Conservation (phyloP, 106 monocot genomes). For the Triglochin maritima region DNA sequence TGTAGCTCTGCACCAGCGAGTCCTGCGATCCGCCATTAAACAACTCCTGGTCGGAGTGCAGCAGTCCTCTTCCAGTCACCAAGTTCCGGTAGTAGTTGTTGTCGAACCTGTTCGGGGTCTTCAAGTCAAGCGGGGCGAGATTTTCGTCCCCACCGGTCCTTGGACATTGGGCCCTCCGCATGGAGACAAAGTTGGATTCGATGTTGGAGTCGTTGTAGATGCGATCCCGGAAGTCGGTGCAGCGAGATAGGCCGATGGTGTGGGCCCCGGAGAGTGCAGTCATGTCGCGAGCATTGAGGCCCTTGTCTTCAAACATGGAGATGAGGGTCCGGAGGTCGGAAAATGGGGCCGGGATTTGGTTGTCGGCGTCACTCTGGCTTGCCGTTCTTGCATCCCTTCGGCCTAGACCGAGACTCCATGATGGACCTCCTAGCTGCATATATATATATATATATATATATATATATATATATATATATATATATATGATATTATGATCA, state of each 20-base stretch:
- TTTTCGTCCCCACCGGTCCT: background rate
- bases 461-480: background rate
- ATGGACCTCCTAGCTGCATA: constrained; percentile 10
- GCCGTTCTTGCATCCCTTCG: constrained; percentile 11
- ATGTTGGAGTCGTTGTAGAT: constrained; percentile 20
- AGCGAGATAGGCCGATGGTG: constrained; percentile 10
- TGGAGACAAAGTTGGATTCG: background rate
- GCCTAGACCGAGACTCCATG: constrained; percentile 1
- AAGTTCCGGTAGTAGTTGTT: constrained; percentile 5
- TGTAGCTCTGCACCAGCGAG: constrained; percentile 12
- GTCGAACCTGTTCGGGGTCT: background rate
- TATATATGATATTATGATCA: background rate
- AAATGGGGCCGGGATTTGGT: background rate
- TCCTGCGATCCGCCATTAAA: constrained; percentile 18
- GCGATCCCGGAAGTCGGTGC: constrained; percentile 1
- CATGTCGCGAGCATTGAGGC: constrained; percentile 4
- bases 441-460: background rate
- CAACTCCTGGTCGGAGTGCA: constrained; percentile 23
- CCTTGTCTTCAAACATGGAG: constrained; percentile 8
- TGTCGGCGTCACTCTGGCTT: background rate
- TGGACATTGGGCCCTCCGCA: background rate
- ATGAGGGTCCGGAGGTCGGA: background rate
- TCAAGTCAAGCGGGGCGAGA: constrained; percentile 3
- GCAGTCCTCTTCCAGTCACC: constrained; percentile 1
- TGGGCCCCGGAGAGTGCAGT: constrained; percentile 9